Evolutionary conservation across 306 rosid genomes (phyloP), one percentile per base, ranked within the genome.

Genomic region (Vigna unguiculata): DNA sequence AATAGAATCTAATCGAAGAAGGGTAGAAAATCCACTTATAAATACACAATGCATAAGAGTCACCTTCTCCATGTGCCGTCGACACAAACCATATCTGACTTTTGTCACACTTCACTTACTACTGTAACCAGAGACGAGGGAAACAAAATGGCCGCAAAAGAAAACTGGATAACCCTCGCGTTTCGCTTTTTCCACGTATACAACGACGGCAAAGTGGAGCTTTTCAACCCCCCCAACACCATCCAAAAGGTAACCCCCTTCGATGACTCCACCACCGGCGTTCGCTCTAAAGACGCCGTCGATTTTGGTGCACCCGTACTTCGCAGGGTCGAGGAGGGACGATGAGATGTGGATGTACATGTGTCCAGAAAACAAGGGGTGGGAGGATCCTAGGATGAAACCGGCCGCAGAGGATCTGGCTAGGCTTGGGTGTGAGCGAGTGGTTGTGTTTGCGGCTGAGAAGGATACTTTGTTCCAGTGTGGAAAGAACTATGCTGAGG

Each of bases 311-410:
- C 88, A 89, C 71, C 91, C 90, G 1, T 85, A 48, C 41, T 89
- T 87, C n/a, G 85, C 80, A 2, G 89, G 85, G 0, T 71, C 60
- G 4, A 73, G 9, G 4, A 65, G 20, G 4, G 82, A 83, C 36
- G 85, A 84, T 19, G 14, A 73, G 9, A 81, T 83, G 89, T 87
- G 84, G 93, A 15, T 85, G 85, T 85, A 83, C 74, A 76, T 89
- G 83, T 86, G 81, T 60, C 78, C 86, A 0, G 83, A 22, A 3
- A 72, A 77, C 28, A 34, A 54, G 2, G 91, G 89, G 16, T 19
- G 52, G 74, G 36, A 76, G 3, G 88, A 85, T 81, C 51, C 34
- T 24, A 85, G 84, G 55, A 68, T 84, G 72, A 86, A 62, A 15
- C 92, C 92, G 61, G 71, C 77, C 0, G 51, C 17, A 34, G 87